Conservation (phyloP, 345 rosid genomes). For the Gossypium herbaceum region DNA sequence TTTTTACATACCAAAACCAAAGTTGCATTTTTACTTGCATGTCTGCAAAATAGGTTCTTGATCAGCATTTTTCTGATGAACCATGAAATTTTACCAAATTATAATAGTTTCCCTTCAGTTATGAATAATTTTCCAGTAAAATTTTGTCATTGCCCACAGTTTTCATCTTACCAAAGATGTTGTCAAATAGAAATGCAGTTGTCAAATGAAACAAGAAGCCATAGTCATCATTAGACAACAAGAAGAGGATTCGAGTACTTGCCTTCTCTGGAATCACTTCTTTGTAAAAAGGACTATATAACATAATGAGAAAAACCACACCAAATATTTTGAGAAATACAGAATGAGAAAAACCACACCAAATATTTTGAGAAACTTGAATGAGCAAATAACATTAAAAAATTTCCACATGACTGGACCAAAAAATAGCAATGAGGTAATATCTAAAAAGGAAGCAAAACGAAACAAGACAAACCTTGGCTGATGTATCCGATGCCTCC, state of each 20-base stretch:
- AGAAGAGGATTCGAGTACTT: conserved; percentile 8
- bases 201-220: neutral
- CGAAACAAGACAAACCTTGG: too few relatives aligned
- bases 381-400: too few relatives aligned
- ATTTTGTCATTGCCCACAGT: neutral
- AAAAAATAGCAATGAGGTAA: too few relatives aligned
- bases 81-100: neutral
- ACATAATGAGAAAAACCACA: too few relatives aligned
- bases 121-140: neutral
- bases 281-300: conserved; percentile 31
- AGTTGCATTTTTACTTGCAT: conserved; percentile 8
- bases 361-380: too few relatives aligned
- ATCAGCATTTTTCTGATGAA: neutral
- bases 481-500: too few relatives aligned
- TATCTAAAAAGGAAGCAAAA: too few relatives aligned
- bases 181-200: conserved; percentile 8
- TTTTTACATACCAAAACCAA: neutral
- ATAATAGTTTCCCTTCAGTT: neutral
- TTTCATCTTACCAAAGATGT: neutral
- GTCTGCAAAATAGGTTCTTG: neutral
- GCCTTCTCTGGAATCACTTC: conserved; percentile 97
- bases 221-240: neutral
- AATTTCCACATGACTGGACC: too few relatives aligned
- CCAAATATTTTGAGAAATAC: too few relatives aligned
- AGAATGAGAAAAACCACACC: too few relatives aligned